phyloP scores from a whole-genome alignment of 2,329 filamentous ascomycete species.

The Fusarium pseudonygamai region DNA sequence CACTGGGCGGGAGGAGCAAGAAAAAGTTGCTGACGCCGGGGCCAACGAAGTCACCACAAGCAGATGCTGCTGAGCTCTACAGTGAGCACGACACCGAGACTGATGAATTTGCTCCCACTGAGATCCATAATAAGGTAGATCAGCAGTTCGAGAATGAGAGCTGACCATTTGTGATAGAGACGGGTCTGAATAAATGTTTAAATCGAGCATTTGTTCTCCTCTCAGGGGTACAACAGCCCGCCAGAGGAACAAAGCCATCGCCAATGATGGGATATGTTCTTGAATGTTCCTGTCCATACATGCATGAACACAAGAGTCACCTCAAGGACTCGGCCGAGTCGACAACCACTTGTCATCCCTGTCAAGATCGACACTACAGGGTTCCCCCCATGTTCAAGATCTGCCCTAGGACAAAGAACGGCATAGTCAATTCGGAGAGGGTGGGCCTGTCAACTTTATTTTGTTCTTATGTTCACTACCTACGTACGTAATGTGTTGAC shows the following conservation, averaged over 20 bases:
- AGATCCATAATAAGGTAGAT: neutral
- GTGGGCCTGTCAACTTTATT: neutral
- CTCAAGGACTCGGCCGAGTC: neutral
- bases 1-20: neutral
- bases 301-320: neutral
- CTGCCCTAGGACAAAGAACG: neutral
- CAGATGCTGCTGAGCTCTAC: no score
- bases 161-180: neutral
- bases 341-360: neutral
- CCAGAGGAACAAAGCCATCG: neutral
- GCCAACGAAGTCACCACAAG: neutral
- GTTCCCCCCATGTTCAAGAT: neutral
- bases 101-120: neutral
- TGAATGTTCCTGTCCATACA: neutral
- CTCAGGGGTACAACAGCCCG: neutral
- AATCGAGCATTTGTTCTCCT: neutral
- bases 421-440: neutral
- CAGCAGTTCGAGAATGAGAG: neutral
- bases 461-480: neutral
- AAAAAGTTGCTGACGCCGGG: neutral
- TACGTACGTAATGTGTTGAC: neutral
- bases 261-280: neutral
- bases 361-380: slow-evolving; percentile 1
- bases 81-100: neutral
- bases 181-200: neutral